Conservation (phyloP, 2,329 filamentous ascomycete species). For the Claviceps capensis region DNA sequence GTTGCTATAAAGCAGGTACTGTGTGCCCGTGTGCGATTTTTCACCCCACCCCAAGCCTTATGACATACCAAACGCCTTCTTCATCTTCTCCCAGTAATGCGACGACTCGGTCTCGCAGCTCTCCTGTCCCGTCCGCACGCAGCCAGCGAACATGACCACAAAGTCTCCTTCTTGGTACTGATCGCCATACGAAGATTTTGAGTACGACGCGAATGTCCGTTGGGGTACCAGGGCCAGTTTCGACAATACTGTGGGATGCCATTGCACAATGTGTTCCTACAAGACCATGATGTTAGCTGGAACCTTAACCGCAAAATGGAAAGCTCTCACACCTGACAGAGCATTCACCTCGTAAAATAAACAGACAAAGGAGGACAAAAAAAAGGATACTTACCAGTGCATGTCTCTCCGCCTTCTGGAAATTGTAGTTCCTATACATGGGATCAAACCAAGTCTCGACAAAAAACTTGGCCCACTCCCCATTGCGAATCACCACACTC, state of each 20-base stretch:
- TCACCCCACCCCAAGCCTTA: background rate
- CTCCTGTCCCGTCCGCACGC: constrained; percentile 40
- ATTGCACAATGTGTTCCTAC: constrained; percentile 80
- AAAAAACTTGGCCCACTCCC: constrained; percentile 87
- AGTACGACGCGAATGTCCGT: constrained; percentile 69
- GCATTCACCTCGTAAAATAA: no score
- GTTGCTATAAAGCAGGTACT: background rate
- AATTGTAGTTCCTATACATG: constrained; percentile 86
- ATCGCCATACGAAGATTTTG: constrained; percentile 37
- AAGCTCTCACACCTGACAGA: no score
- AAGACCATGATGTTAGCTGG: background rate
- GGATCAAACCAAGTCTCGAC: constrained; percentile 95
- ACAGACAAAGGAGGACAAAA: no score
- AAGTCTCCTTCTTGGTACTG: constrained; percentile 76
- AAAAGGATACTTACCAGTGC: constrained; percentile 52
- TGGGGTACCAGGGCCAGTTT: constrained; percentile 86
- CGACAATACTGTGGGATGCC: constrained; percentile 91
- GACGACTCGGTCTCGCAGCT: constrained; percentile 62
- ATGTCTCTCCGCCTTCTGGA: constrained; percentile 86
- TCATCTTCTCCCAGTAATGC: constrained; percentile 34
- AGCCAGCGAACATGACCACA: constrained; percentile 64
- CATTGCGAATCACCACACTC: constrained; percentile 69
- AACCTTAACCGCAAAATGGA: background rate
- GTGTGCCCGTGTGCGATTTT: background rate
- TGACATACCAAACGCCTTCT: constrained; percentile 21